Percentiles rank a stretch among this genome's conserved stretches.
phyloP scores from a whole-genome alignment of 2,329 filamentous ascomycete species.

The Rhynchosporium graminicola region DNA sequence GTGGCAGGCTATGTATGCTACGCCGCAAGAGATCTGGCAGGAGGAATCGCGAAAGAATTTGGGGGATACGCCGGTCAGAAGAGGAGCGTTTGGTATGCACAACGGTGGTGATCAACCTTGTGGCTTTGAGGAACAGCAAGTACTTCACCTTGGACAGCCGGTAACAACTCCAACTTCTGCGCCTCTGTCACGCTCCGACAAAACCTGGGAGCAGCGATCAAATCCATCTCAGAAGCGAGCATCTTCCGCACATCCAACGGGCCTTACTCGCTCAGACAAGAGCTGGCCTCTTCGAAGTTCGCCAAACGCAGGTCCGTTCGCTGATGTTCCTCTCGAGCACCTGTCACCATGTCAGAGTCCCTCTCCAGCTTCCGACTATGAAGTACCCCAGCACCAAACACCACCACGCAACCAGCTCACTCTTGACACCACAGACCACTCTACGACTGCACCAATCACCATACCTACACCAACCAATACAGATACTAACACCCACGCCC shows the following conservation, averaged over 20 bases:
- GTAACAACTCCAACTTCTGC: no score
- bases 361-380: not conserved
- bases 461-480: not conserved
- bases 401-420: not conserved
- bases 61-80: slow-evolving; percentile 10
- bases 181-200: no score
- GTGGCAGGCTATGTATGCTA: slow-evolving; percentile 18
- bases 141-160: no score
- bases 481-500: not conserved
- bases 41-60: not conserved
- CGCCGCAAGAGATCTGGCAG: slow-evolving; percentile 5
- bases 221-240: not conserved
- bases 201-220: not conserved
- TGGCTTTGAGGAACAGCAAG: not conserved
- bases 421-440: not conserved
- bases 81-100: slow-evolving; percentile 10
- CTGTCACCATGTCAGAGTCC: not conserved
- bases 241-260: not conserved
- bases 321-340: slow-evolving; percentile 2
- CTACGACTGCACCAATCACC: not conserved
- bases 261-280: slow-evolving; percentile 7
- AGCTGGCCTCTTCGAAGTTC: slow-evolving; percentile 14
- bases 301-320: not conserved
- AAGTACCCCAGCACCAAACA: not conserved
- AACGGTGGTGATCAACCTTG: not conserved